Evolutionary conservation across 192 early-diverging fungal genomes (phyloP).

Genomic region (Backusella parvicylindrica): DNA sequence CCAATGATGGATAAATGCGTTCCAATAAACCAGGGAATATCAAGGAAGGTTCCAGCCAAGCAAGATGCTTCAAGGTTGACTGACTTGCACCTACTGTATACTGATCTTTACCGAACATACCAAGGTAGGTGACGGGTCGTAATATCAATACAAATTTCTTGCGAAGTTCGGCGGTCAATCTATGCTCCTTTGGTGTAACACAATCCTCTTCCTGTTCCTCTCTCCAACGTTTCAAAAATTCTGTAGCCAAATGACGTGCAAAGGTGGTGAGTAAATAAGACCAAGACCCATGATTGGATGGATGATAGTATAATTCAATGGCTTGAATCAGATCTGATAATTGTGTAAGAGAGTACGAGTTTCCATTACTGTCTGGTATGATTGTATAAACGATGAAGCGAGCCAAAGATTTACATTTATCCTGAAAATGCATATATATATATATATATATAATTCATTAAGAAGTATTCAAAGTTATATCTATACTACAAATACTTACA

Average conservation of each 20-base stretch:
- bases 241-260: conserved; percentile 57
- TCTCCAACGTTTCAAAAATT: conserved; percentile 65
- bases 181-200: conserved; percentile 51
- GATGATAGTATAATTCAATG: conserved; percentile 86
- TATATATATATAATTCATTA: no score
- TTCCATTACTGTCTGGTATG: conserved; percentile 37
- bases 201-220: conserved; percentile 59
- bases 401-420: conserved; percentile 64
- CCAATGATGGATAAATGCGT: conserved; percentile 82
- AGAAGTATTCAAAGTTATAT: no score
- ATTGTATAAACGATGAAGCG: conserved; percentile 81
- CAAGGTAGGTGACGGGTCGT: conserved; percentile 54
- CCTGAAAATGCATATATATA: conserved; percentile 2
- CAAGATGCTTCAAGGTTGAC: conserved; percentile 62
- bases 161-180: conserved; percentile 55
- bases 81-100: conserved; percentile 55
- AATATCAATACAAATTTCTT: conserved; percentile 63
- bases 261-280: conserved; percentile 70
- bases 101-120: conserved; percentile 76
- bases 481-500: conserved; percentile 8
- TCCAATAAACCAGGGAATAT: conserved; percentile 83
- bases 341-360: conserved; percentile 46
- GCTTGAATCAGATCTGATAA: conserved; percentile 80
- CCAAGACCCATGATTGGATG: conserved; percentile 91
- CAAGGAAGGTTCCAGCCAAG: conserved; percentile 74